Conservation (phyloP, 768 basidiomycete species). For the Leccinum barrowsii region DNA sequence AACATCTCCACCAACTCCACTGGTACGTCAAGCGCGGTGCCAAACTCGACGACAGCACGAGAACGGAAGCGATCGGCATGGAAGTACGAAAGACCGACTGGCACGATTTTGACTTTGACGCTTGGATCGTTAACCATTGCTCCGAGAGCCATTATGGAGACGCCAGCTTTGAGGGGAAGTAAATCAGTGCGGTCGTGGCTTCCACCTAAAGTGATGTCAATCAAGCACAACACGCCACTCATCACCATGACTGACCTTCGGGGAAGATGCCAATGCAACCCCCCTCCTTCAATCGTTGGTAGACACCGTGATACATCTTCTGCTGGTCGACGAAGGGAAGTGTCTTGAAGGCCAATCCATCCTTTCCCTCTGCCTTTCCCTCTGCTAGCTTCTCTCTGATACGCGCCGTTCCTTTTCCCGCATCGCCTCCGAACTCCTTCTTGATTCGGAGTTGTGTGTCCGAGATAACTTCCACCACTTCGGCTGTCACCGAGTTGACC, state of each 20-base stretch:
- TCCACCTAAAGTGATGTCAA: slow-evolving; percentile 59
- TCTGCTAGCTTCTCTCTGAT: slow-evolving; percentile 68
- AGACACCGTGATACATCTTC: slow-evolving; percentile 92
- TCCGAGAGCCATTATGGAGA: slow-evolving; percentile 96
- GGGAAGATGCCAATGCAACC: slow-evolving; percentile 97
- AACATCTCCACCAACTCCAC: slow-evolving; percentile 84
- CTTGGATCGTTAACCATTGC: slow-evolving; percentile 91
- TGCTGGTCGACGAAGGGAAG: slow-evolving; percentile 91
- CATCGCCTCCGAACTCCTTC: slow-evolving; percentile 82
- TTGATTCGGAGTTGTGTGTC: slow-evolving; percentile 83
- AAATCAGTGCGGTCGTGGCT: slow-evolving; percentile 97
- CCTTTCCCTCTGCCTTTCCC: slow-evolving; percentile 41
- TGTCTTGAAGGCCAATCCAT: slow-evolving; percentile 75
- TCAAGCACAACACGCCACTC: not conserved
- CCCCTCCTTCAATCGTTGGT: slow-evolving; percentile 77
- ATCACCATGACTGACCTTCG: slow-evolving; percentile 62
- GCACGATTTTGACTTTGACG: slow-evolving; percentile 87
- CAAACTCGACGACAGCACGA: slow-evolving; percentile 96
- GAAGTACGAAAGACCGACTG: slow-evolving; percentile 75
- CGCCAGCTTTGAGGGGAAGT: slow-evolving; percentile 94
- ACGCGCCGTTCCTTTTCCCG: slow-evolving; percentile 64
- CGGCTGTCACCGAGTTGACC: slow-evolving; percentile 70
- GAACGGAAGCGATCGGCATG: slow-evolving; percentile 88
- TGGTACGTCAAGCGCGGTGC: slow-evolving; percentile 90
- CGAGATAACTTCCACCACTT: slow-evolving; percentile 84